Percentiles rank a stretch among this genome's conserved stretches.
Evolutionary conservation across 208 protist species (phyloP).

Genomic region (Angomonas deanei): DNA sequence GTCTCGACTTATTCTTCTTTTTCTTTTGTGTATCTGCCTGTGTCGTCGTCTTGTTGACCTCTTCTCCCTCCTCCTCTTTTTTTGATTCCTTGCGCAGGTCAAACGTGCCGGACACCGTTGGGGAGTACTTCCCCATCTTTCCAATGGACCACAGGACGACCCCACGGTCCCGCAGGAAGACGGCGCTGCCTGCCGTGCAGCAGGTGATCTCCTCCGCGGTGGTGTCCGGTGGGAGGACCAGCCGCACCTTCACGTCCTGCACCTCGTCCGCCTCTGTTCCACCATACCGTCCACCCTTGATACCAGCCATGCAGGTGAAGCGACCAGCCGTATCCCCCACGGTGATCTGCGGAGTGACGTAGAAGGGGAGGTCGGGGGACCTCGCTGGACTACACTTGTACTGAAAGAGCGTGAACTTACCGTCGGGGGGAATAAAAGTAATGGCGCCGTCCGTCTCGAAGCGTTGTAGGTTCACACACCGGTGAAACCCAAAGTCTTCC

Average conservation of each 20-base stretch:
- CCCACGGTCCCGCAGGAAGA: constrained; percentile 54
- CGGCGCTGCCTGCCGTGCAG: constrained; percentile 62
- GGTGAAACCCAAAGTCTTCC: constrained; percentile 83
- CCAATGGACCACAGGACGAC: constrained; percentile 81
- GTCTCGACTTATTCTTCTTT: neutral
- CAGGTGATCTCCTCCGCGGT: constrained; percentile 53
- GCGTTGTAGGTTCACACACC: constrained; percentile 67
- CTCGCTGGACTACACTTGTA: constrained; percentile 59
- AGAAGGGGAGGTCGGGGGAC: constrained; percentile 55
- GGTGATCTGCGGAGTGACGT: constrained; percentile 85
- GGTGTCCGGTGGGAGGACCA: constrained; percentile 59
- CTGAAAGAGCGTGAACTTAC: constrained; percentile 81
- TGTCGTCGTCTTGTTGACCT: neutral
- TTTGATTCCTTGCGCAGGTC: constrained; percentile 1
- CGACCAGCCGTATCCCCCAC: constrained; percentile 60
- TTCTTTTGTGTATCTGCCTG: neutral
- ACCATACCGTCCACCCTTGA: constrained; percentile 20
- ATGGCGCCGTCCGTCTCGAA: constrained; percentile 72
- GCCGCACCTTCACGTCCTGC: constrained; percentile 62
- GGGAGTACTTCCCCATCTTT: constrained; percentile 38
- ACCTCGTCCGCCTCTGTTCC: constrained; percentile 28
- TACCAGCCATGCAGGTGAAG: constrained; percentile 85
- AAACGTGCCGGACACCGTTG: constrained; percentile 75
- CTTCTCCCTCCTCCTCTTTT: neutral
- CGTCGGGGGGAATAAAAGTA: constrained; percentile 88